Evolutionary conservation across 257 asterid species (phyloP), one percentile per base, ranked within the genome.

Genomic region (Apocynum venetum): DNA sequence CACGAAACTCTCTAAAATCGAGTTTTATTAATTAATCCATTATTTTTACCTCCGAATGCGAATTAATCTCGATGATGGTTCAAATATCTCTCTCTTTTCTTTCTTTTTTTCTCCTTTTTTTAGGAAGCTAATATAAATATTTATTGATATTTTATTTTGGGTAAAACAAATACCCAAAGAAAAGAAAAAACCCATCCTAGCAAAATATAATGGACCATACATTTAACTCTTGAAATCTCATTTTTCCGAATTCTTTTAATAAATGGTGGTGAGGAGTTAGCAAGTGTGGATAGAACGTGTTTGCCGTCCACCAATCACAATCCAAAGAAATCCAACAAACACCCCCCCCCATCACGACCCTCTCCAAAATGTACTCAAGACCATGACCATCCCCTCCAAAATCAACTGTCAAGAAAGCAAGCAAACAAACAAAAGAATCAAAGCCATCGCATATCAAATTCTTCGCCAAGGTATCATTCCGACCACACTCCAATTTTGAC

Each of bases 231-330:
- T 14, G 66, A 52, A 41, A 36, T 64, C 19, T 36, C 38, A 61
- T 61, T 59, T 61, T 7, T 17, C 41, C 41, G 17, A 10, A 10
- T 2, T 52, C 3, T 8, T 2, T 59, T 59, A 2, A 7, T 4
- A 6, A 19, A 0, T 71, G 59, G 81, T 76, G 83, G 85, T 43
- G 49, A 12, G 69, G 75, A 71, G 65, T 60, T 15, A 36, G 68
- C 31, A 81, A 92, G 89, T 88, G 95, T 88, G 94, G 97, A 90
- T 93, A 91, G 55, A 93, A 88, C 94, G 91, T 83, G 93, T 74
- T 74, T 81, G 64, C 51, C 41, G 80, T 66, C 61, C 41, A 49
- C 98, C 98, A 93, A 93, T 94, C 88, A 89, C 20, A 86, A 68
- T 20, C 43, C 83, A 82, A 6, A 88, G 92, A 90, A 84, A 93